These are phyloP conservation scores for Microcos paniculata DNA, from an alignment of 345 rosid genomes.

Conservation along the genomic window DNA sequence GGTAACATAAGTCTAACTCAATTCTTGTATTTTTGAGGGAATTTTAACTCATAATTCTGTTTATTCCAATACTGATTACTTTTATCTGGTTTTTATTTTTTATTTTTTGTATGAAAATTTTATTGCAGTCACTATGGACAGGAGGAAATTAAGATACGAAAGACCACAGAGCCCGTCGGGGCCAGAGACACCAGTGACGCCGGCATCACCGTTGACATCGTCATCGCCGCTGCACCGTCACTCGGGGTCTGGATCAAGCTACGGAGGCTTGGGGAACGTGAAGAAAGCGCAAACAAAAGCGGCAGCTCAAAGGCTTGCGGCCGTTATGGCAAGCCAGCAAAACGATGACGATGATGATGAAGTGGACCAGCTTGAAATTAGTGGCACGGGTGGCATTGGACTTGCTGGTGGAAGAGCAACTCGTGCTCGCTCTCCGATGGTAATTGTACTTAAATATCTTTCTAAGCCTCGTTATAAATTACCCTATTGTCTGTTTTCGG, in stretches of 20 bases:
- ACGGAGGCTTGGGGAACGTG: conserved; percentile 29
- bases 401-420: conserved; percentile 54
- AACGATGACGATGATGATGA: conserved; percentile 51
- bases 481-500: neutral
- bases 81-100: neutral
- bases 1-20: neutral
- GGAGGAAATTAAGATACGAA: conserved; percentile 36
- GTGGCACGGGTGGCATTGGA: conserved; percentile 49
- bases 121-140: conserved; percentile 45
- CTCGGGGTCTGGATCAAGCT: conserved; percentile 59
- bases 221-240: conserved; percentile 51
- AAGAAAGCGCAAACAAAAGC: conserved; percentile 90
- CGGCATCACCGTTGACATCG: conserved; percentile 37
- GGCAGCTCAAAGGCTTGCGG: conserved; percentile 83
- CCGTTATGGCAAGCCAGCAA: conserved; percentile 62
- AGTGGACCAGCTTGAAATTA: conserved; percentile 38
- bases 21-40: too few relatives aligned
- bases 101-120: too few relatives aligned
- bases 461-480: neutral
- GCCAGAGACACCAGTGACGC: conserved; percentile 35
- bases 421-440: conserved; percentile 58
- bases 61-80: neutral
- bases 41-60: neutral
- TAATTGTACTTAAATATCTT: conserved; percentile 14
- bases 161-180: conserved; percentile 42